Percentiles rank a stretch among this genome's conserved stretches.
phyloP scores from a whole-genome alignment of 306 rosid species.

The Medicago lupulina region DNA sequence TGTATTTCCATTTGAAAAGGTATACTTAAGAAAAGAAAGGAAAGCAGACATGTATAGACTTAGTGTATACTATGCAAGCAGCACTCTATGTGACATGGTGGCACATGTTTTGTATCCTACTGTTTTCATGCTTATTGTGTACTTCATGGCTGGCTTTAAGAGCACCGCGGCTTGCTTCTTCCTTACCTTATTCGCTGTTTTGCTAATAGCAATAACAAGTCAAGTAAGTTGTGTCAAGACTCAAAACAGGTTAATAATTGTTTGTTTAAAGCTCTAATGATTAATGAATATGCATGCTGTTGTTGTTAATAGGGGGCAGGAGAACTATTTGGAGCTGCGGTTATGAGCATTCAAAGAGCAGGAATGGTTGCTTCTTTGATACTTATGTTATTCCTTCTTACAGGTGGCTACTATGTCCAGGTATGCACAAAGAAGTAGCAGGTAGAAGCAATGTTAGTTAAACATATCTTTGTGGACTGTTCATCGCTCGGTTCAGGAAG shows the following conservation, averaged over 20 bases:
- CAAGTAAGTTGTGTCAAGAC: conserved; percentile 62
- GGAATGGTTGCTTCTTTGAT: conserved; percentile 93
- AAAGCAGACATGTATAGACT: conserved; percentile 94
- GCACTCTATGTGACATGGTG: conserved; percentile 95
- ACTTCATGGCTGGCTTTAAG: conserved; percentile 94
- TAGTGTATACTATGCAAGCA: conserved; percentile 87
- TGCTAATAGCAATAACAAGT: conserved; percentile 86
- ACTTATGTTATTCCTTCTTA: conserved; percentile 91
- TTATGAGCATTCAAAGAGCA: conserved; percentile 86
- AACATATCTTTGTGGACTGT: background rate
- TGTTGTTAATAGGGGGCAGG: conserved; percentile 79
- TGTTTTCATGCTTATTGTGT: conserved; percentile 76
- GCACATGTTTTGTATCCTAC: conserved; percentile 91
- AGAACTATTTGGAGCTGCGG: conserved; percentile 94
- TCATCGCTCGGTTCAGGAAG: background rate
- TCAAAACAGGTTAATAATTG: background rate
- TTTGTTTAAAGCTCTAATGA: conserved; percentile 25
- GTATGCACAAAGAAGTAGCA: conserved; percentile 30
- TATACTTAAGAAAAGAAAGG: conserved; percentile 84
- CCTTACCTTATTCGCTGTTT: conserved; percentile 67
- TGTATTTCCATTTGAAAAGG: conserved; percentile 87
- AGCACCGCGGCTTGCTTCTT: conserved; percentile 78
- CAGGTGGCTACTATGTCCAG: conserved; percentile 98
- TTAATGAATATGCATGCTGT: background rate
- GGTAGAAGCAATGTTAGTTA: background rate